Percentiles rank a stretch among this genome's conserved stretches.
Conservation (phyloP, 148 eudicot genomes). For the Chenopodium suecicum region DNA sequence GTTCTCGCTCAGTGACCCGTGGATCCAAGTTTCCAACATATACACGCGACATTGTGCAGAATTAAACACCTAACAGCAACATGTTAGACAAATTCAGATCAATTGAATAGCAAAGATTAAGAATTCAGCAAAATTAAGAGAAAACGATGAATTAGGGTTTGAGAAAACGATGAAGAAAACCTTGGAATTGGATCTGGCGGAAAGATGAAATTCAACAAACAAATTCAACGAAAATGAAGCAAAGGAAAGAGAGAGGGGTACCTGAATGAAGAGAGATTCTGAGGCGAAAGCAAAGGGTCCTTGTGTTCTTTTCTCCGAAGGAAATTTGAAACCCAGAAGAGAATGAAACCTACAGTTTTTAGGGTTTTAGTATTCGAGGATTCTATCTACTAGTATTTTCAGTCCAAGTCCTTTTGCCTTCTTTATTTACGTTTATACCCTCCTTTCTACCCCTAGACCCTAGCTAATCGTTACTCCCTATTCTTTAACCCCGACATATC, state of each 20-base stretch:
- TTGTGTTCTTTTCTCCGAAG: background rate
- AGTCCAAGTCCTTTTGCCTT: background rate
- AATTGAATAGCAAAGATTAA: background rate
- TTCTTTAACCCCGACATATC: too few relatives aligned
- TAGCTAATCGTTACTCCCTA: too few relatives aligned
- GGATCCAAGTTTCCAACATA: constrained; percentile 90
- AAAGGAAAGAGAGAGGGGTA: constrained; percentile 1
- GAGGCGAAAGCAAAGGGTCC: background rate
- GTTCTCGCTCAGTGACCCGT: constrained; percentile 79
- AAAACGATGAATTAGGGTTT: background rate
- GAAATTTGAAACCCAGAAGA: background rate
- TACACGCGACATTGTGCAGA: constrained; percentile 65
- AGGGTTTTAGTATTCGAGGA: background rate
- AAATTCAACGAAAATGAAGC: background rate
- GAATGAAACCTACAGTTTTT: background rate
- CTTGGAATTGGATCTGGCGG: background rate
- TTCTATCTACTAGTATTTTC: background rate
- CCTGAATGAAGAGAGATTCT: background rate
- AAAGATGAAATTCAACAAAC: background rate
- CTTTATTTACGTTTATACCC: background rate
- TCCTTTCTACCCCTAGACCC: background rate
- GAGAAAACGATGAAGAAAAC: background rate
- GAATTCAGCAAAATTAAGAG: background rate
- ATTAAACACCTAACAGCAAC: background rate
- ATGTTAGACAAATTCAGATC: background rate